A percentile compares a stretch with the other conserved stretches of the same genome.
Conservation (phyloP, 495 filamentous ascomycete species). For the Terfezia boudieri region DNA sequence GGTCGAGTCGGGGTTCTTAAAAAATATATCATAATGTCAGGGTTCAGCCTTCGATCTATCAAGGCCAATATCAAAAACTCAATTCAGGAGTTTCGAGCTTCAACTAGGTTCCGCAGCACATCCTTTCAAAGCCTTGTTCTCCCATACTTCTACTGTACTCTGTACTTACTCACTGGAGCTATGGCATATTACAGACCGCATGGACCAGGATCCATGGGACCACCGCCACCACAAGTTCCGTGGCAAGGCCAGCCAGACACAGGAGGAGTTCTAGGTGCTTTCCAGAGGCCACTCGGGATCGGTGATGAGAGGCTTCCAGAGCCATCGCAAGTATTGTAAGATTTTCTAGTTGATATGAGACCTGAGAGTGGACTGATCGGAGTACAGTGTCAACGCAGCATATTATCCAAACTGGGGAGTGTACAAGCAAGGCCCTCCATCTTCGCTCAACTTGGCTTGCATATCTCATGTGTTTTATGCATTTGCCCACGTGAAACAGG, state of each 20-base stretch:
- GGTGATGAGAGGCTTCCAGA: neutral
- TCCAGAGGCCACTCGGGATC: neutral
- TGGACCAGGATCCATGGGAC: neutral
- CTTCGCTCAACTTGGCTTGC: constrained; percentile 43
- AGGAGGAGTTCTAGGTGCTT: neutral
- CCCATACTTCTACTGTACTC: neutral
- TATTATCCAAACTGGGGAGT: constrained; percentile 78
- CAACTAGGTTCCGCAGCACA: neutral
- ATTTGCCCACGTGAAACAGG: constrained; percentile 60
- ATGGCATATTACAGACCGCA: neutral
- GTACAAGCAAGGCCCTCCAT: constrained; percentile 57
- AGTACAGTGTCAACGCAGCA: constrained; percentile 39
- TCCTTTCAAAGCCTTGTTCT: neutral
- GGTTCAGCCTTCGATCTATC: neutral
- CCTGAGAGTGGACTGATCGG: neutral
- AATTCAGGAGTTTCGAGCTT: neutral
- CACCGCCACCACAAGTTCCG: neutral
- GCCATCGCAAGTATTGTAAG: neutral
- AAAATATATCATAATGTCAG: neutral
- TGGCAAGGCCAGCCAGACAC: neutral
- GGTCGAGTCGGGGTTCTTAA: neutral
- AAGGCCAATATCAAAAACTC: neutral
- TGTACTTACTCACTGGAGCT: neutral
- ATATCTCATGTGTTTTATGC: constrained; percentile 74
- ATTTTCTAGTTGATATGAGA: neutral